Evolutionary conservation across 306 rosid species (phyloP), one percentile per base, ranked within the genome.

Genomic region (Quercus berberidifolia): DNA sequence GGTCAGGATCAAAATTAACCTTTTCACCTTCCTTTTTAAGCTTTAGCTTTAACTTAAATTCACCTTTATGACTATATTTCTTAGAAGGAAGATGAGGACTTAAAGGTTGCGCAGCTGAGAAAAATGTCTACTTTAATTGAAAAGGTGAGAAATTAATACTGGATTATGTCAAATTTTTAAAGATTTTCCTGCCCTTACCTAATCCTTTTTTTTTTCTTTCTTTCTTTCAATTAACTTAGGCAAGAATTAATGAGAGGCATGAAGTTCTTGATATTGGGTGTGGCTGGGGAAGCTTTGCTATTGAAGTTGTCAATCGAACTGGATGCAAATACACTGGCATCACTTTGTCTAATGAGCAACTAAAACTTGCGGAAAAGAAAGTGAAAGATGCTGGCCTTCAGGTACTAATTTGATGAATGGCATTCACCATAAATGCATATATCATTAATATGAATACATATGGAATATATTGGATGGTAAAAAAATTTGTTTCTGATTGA

Each of bases 251-350:
- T 1, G 81, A 73, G 81, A 84, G 88, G 38, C 98, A 92, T 91
- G 91, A 91, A 78, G 89, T 92, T 65, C 92, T 94, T 55, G 98
- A 94, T 78, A 90, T 94, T 19, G 97, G 98, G 49, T 87, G 92
- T 5, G 97, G 98, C 57, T 94, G 98, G 98, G 98, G 98, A 76
- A 87, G 89, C 80, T 85, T 94, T 87, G 97, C 97, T 52, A 89
- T 94, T 56, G 93, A 94, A 90, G 90, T 91, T 28, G 95, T 88
- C 68, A 87, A 86, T 69, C 85, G 38, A 88, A 92, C 97, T 2
- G 93, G 97, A 10, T 94, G 98, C 89, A 89, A 69, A 74, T 94
- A 92, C 84, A 92, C 95, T 4, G 97, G 98, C 74, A 87, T 94
- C 81, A 94, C 98, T n/a, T 78, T 92, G 57, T 91, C 97, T 1